These are phyloP conservation scores for Spatholobus suberectus DNA, from an alignment of 306 rosid genomes.

Conservation along the genomic window DNA sequence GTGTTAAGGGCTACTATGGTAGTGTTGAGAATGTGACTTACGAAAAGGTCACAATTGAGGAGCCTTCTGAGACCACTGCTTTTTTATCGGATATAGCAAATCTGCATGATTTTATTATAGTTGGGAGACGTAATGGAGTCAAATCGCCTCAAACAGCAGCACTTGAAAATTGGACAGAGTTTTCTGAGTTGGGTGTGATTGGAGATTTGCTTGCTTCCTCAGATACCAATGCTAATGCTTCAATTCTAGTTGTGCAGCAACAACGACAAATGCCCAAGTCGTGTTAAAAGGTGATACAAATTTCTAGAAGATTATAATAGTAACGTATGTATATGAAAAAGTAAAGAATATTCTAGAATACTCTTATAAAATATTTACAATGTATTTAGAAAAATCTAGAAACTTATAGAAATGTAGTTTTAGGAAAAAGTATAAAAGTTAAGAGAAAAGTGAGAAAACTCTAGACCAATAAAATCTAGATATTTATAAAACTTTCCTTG, in stretches of 20 bases:
- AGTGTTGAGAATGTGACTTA: conserved; percentile 23
- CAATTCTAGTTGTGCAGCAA: conserved; percentile 59
- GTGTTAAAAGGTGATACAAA: no score
- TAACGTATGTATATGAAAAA: no score
- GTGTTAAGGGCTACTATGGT: neutral
- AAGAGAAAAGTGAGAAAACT: no score
- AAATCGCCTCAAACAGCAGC: conserved; percentile 48
- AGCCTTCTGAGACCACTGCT: conserved; percentile 34
- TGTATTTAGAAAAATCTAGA: no score
- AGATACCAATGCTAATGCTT: conserved; percentile 40
- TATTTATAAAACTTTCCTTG: no score
- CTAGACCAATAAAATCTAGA: no score
- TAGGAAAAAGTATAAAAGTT: no score
- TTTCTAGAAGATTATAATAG: no score
- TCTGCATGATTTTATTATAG: conserved; percentile 46
- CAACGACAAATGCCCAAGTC: conserved; percentile 12
- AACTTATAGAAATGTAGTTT: no score
- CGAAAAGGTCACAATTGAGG: neutral
- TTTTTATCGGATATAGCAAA: conserved; percentile 22
- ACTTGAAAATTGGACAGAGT: conserved; percentile 60
- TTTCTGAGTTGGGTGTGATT: conserved; percentile 54
- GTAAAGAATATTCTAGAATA: no score
- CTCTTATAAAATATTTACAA: no score
- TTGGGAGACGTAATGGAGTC: conserved; percentile 52
- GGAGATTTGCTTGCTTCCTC: conserved; percentile 67